Evolutionary conservation across 208 protist genomes (phyloP).

Genomic region (Novymonas esmeraldas): DNA sequence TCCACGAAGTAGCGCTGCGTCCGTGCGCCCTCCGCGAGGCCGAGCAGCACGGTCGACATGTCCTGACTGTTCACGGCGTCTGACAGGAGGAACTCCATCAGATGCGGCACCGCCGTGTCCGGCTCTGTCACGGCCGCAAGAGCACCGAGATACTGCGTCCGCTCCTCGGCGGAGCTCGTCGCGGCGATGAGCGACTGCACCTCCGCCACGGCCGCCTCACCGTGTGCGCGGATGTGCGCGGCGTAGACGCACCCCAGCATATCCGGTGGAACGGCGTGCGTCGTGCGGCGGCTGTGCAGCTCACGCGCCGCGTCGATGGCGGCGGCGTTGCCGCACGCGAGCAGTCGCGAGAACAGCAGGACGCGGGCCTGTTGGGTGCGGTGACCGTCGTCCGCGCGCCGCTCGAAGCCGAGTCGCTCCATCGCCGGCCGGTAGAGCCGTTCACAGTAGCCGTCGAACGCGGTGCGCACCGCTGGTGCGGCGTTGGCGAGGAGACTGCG

Average conservation of each 20-base stretch:
- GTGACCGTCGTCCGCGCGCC: constrained; percentile 34
- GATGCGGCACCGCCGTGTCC: constrained; percentile 34
- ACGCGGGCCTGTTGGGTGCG: constrained; percentile 42
- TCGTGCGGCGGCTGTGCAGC: constrained; percentile 45
- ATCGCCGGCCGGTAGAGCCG: constrained; percentile 56
- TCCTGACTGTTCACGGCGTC: constrained; percentile 71
- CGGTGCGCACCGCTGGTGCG: constrained; percentile 31
- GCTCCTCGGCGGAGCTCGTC: constrained; percentile 52
- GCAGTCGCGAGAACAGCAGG: constrained; percentile 53
- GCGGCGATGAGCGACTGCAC: constrained; percentile 47
- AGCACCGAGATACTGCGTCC: constrained; percentile 53
- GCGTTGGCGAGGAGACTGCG: constrained; percentile 40
- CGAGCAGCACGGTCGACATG: constrained; percentile 47
- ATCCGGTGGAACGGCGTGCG: constrained; percentile 51
- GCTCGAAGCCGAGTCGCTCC: constrained; percentile 33
- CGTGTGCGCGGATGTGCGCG: constrained; percentile 45
- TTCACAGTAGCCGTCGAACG: constrained; percentile 55
- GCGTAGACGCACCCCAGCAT: constrained; percentile 47
- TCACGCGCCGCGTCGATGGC: constrained; percentile 37
- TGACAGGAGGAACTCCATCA: constrained; percentile 73
- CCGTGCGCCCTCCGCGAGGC: constrained; percentile 37
- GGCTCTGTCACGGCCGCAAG: constrained; percentile 41
- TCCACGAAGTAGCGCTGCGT: constrained; percentile 32
- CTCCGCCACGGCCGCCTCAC: constrained; percentile 42
- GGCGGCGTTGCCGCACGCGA: constrained; percentile 32